Conservation (phyloP, 2,329 filamentous ascomycete species). For the Calonectria crousiana region DNA sequence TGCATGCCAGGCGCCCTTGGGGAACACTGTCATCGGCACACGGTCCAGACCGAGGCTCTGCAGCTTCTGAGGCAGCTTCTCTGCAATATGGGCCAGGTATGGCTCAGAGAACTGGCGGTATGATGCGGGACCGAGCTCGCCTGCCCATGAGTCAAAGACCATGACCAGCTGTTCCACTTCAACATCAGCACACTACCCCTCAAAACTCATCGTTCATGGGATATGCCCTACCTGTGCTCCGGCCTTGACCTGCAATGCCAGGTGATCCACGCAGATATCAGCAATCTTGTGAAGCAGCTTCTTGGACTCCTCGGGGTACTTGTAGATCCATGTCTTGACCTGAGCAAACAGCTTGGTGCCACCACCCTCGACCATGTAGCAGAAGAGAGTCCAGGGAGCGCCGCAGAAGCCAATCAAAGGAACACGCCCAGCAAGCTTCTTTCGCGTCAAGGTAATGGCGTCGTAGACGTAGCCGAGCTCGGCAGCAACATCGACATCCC, state of each 20-base stretch:
- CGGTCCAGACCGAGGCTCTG: constrained; percentile 79
- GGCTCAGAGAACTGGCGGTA: constrained; percentile 91
- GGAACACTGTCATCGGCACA: constrained; percentile 98
- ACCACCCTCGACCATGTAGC: constrained; percentile 99
- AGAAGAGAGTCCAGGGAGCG: constrained; percentile 95
- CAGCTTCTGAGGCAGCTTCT: constrained; percentile 81
- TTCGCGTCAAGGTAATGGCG: constrained; percentile 89
- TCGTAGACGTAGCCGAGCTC: constrained; percentile 96
- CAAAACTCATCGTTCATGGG: neutral
- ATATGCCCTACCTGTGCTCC: constrained; percentile 79
- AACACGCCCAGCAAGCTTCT: constrained; percentile 89
- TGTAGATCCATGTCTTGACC: constrained; percentile 97
- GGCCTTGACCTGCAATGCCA: constrained; percentile 91
- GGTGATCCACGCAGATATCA: constrained; percentile 93
- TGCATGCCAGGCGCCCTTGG: constrained; percentile 97
- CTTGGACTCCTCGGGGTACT: constrained; percentile 84
- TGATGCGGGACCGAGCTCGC: constrained; percentile 85
- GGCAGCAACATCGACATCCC: constrained; percentile 84
- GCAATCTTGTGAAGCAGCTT: constrained; percentile 90
- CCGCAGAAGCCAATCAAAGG: constrained; percentile 97
- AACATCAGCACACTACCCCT: neutral
- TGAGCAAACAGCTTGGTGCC: constrained; percentile 95
- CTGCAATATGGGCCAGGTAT: constrained; percentile 86
- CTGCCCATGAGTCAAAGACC: constrained; percentile 99
- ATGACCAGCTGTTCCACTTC: constrained; percentile 76